Evolutionary conservation across 1,284 basidiomycete genomes (phyloP), one percentile per base, ranked within the genome.

Genomic region (Pascua guehoae): DNA sequence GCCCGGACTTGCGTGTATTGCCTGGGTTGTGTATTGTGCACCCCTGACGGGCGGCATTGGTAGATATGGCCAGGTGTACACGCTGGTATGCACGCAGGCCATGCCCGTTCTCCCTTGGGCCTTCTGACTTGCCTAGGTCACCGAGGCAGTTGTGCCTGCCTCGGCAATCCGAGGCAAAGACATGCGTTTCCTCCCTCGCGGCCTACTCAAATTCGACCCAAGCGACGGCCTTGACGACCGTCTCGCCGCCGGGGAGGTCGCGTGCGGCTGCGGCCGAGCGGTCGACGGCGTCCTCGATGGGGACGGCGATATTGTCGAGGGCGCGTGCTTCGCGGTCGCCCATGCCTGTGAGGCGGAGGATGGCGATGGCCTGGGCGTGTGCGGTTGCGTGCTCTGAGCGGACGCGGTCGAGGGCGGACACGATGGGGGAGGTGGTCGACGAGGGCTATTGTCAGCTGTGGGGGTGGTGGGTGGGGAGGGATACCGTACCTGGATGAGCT

Each of bases 351-450:
- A 49, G 47, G 16, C 47, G 47, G 9, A 49, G 47, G 16, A 49
- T 49, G 37, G 47, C 47, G 38, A 49, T 37, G 5, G 47, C 47
- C 47, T 49, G 47, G 5, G 16, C 16, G 38, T 49, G 47, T 5
- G 38, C 47, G 9, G 38, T 39, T 16, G 11, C 24, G 16, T 49
- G 47, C 47, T 49, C 47, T 2, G 47, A 49, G 38, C 47, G 47
- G 8, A 49, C 47, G 16, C 47, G 47, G 47, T 49, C 47, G 12
- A 49, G 47, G n/a, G 47, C 47, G 12, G 47, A 49, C 37, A 49
- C 47, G 4, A 49, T 49, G 4, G 47, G 47, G 37, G 47, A 49
- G 11, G 40, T 39, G 11, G 47, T 49, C 8, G 47, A 39, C 47
- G 47, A 39, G 12, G 47, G 47, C 47, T 49, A 9, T 9, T n/a